Base-by-base conservation (phyloP, 331 rosid genomes). In the Acacia concinna region DNA sequence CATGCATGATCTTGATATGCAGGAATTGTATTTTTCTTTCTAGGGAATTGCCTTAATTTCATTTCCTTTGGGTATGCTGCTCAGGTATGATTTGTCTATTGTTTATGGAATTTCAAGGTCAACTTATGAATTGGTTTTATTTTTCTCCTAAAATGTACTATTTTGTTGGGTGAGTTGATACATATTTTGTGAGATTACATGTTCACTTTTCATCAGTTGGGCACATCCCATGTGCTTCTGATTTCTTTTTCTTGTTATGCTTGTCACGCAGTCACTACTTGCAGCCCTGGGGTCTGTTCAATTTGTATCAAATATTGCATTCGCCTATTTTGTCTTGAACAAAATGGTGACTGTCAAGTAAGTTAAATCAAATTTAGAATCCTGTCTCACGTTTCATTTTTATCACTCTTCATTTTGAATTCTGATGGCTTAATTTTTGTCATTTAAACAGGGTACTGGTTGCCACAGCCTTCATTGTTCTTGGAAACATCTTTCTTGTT, bases 31-130 rank as follows among this genome's bases (percentile, higher is more conserved):
- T 83, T 96, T 90, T 96, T 96, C 86, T 76, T 91, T 85, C 86
- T 96, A 32, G 99, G 98, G 60, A 96, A 93, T 82, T 90, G 92
- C 85, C 94, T 96, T 43, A 96, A 96, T 76, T 96, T 96, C 82
- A 81, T 96, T 85, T 96, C 99, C 77, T 96, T 96, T 77, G 97
- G 97, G 35, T 96, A 96, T 90, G 99, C 98, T 81, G 99, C 99
- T 85, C 99, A 96, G 99, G 99, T 96, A 81, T 76, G 87, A 77
- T 52, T 68, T 74, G 12, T 37, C 38, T 59, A 31, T 23, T 38
- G 15, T 47, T 30, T 37, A 37, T 27, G 35, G 17, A 57, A 52
- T 23, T 21, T 60, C 17, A 40, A 57, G 28, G 18, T 66, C 54
- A 65, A 74, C 25, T 40, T 59, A 17, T 27, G 52, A 60, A 68